Conservation (phyloP, 352 stramenopile genomes). For the Globisporangium middletonii region DNA sequence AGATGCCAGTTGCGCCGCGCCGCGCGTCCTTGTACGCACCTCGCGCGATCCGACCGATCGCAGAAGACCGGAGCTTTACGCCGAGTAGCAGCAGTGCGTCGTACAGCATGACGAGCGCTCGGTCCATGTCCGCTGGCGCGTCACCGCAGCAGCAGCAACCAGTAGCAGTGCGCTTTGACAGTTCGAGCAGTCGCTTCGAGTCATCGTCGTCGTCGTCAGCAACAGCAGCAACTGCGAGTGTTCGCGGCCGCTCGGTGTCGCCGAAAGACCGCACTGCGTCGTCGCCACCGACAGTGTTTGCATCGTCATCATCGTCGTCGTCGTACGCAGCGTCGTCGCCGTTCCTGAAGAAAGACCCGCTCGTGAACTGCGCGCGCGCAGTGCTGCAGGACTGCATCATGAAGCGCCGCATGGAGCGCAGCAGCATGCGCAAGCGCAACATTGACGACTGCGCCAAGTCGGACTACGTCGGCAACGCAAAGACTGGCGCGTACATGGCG, state of each 20-base stretch:
- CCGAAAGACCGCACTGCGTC: conserved; percentile 15
- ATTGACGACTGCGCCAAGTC: conserved; percentile 43
- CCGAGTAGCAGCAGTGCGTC: not conserved
- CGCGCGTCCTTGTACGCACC: conserved; percentile 13
- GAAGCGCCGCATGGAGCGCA: conserved; percentile 48
- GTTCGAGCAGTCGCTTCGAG: not conserved
- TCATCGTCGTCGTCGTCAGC: not conserved
- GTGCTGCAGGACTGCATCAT: conserved; percentile 71
- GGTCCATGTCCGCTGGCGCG: not conserved
- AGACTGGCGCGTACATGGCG: conserved; percentile 22
- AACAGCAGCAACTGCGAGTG: not conserved
- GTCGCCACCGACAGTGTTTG: conserved; percentile 12
- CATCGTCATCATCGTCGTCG: conserved; percentile 29
- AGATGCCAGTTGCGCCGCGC: conserved; percentile 7
- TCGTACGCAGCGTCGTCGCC: conserved; percentile 32
- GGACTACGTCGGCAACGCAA: conserved; percentile 32
- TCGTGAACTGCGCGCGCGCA: conserved; percentile 54
- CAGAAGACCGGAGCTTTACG: conserved; percentile 5
- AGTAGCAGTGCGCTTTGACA: conserved; percentile 6
- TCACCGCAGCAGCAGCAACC: not conserved
- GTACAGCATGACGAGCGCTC: not conserved
- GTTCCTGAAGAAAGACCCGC: conserved; percentile 36
- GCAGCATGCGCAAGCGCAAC: conserved; percentile 56
- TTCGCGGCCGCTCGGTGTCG: not conserved
- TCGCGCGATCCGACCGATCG: conserved; percentile 8